Evolutionary conservation across 805 yeast genomes (phyloP), one percentile per base, ranked within the genome.

Genomic region (Saccharomycopsis schoenii): DNA sequence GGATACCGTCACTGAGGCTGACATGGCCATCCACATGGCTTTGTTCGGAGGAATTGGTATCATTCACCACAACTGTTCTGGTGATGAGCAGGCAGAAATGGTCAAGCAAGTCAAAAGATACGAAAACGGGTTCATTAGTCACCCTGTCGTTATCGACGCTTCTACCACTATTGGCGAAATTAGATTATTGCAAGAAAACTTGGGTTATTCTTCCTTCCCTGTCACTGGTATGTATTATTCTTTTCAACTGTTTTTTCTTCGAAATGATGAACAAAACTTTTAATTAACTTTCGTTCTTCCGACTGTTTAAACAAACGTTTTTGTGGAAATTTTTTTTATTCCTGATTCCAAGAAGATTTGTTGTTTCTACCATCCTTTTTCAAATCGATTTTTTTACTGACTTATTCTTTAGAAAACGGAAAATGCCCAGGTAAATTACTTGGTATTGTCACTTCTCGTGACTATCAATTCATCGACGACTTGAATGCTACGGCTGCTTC

Each of bases 271-370:
- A 80, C 71, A 71, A 66, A 67, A 70, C 68, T 69, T 65, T 60
- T 64, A 73, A 74, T 80, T 89, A 91, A 93, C 98, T 93, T 93
- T 93, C 99, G 98, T 93, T 93, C 99, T 93, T 86, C 98, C 96
- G 97, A 86, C 70, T 79, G 72, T 76, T 73, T 70, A 96, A 87
- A 88, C 94, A 85, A 85, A 87, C 96, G 94, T 91, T 88, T 96
- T 83, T 90, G 97, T 76, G 96, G 97, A 91, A 68, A 86, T 73
- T 67, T 68, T 74, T 47, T 21, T 70, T 69, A 17, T 36, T 52
- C 25, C 59, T 56, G 57, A 54, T 25, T 15, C 25, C 25, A 29
- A 34, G 21, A 19, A 52, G 8, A 17, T 52, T 34, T n/a, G 29
- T 29, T 29, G 9, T 24, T 36, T 52, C 14, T n/a, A 15, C 29